These are phyloP conservation scores for Phaffomyces opuntiae DNA, from an alignment of 805 yeast genomes.

Conservation along the genomic window DNA sequence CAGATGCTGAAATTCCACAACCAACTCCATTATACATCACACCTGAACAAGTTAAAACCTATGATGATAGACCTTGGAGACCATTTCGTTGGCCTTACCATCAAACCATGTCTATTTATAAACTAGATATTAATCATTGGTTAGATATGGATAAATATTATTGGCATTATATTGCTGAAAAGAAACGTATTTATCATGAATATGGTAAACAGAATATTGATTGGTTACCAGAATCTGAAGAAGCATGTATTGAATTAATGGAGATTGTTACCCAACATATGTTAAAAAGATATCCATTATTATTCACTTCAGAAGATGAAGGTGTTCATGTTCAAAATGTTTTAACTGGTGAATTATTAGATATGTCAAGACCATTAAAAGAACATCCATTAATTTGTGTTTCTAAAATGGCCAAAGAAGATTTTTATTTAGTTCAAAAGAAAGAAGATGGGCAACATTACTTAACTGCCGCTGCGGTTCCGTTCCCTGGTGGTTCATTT, in stretches of 20 bases:
- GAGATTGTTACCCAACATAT: constrained; percentile 54
- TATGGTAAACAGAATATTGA: constrained; percentile 59
- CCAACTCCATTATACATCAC: constrained; percentile 58
- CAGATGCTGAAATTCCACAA: constrained; percentile 9
- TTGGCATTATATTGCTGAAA: constrained; percentile 58
- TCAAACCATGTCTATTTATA: constrained; percentile 71
- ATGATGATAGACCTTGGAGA: constrained; percentile 76
- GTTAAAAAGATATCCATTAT: constrained; percentile 53
- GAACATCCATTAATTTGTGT: constrained; percentile 59
- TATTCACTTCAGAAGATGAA: constrained; percentile 43
- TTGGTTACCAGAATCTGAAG: constrained; percentile 59
- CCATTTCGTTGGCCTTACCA: constrained; percentile 78
- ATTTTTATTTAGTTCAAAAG: constrained; percentile 57
- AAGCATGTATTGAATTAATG: constrained; percentile 57
- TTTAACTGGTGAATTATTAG: constrained; percentile 54
- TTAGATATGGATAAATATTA: constrained; percentile 74
- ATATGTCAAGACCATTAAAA: constrained; percentile 51
- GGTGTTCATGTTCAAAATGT: constrained; percentile 53
- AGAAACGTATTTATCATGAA: constrained; percentile 46
- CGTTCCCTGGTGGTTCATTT: constrained; percentile 75
- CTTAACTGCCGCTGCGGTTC: constrained; percentile 67
- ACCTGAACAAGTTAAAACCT: constrained; percentile 56
- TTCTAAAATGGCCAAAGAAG: constrained; percentile 69
- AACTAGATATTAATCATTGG: constrained; percentile 71
- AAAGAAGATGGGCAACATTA: constrained; percentile 53